These are phyloP conservation scores for Globisporangium takayamanum DNA, from an alignment of 352 stramenopile genomes.

Conservation along the genomic window DNA sequence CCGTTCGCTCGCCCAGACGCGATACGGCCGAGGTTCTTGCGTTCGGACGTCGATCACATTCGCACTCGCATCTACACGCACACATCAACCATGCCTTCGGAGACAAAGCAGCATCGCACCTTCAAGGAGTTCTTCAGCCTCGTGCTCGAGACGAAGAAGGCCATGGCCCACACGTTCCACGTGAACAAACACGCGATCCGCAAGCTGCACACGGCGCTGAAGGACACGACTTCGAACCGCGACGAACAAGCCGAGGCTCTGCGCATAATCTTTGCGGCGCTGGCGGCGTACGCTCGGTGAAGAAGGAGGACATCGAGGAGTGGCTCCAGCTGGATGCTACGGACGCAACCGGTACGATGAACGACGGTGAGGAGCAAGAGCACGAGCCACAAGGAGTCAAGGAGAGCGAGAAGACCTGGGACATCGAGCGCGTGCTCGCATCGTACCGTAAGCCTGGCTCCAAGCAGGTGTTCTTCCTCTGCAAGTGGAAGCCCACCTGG, in stretches of 20 bases:
- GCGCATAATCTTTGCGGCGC: neutral
- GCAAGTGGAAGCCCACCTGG: conserved; percentile 16
- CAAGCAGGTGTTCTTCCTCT: conserved; percentile 12
- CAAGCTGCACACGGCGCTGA: neutral
- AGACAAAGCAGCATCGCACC: neutral
- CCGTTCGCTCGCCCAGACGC: neutral
- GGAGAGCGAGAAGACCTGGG: neutral
- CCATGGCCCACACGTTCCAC: neutral
- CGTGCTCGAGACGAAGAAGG: no score
- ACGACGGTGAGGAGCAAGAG: no score
- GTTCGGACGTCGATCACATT: neutral
- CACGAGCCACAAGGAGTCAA: neutral
- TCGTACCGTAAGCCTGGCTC: no score
- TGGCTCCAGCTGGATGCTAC: no score
- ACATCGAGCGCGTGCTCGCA: no score
- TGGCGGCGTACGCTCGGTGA: neutral
- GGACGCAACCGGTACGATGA: no score
- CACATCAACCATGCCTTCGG: neutral
- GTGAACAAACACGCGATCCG: neutral
- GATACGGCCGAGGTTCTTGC: neutral
- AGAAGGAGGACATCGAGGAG: no score
- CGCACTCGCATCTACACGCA: neutral
- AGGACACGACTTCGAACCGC: neutral
- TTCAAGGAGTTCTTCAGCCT: no score
- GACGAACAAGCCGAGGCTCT: conserved; percentile 1